Conservation (phyloP, 1,139 yeast species). For the Blastobotrys apis region DNA sequence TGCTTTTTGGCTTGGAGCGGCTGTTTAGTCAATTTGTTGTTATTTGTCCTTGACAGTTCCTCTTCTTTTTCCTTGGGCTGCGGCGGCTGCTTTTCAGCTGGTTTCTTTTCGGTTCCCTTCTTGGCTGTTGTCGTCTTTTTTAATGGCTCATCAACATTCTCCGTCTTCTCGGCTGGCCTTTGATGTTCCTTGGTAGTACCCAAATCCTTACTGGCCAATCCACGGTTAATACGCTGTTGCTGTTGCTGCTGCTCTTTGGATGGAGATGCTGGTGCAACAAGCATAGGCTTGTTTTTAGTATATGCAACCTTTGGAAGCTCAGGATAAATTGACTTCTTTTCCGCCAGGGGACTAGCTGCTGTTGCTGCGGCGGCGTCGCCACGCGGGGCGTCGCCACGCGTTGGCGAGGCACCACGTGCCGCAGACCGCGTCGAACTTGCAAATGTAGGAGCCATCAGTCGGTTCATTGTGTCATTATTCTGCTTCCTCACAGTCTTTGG, state of each 20-base stretch:
- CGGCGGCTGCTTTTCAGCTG: background rate
- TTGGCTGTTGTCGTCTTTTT: too few species aligned
- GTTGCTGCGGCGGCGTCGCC: too few species aligned
- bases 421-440: constrained; percentile 30
- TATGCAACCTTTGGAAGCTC: constrained; percentile 7
- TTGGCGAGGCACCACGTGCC: constrained; percentile 6
- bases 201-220: constrained; percentile 2
- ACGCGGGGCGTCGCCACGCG: constrained; percentile 1
- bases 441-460: constrained; percentile 38
- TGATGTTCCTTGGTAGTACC: too few species aligned
- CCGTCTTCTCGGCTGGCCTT: too few species aligned
- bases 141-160: too few species aligned
- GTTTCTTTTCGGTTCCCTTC: background rate
- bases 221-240: background rate
- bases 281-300: background rate
- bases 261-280: constrained; percentile 5
- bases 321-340: constrained; percentile 14
- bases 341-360: constrained; percentile 14
- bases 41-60: background rate
- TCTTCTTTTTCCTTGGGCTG: background rate
- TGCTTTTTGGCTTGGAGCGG: constrained; percentile 10
- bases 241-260: background rate
- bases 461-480: constrained; percentile 22
- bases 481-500: constrained; percentile 3
- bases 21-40: constrained; percentile 10